Evolutionary conservation across 2,329 filamentous ascomycete genomes (phyloP).

Genomic region (Venturiaceae sp.): DNA sequence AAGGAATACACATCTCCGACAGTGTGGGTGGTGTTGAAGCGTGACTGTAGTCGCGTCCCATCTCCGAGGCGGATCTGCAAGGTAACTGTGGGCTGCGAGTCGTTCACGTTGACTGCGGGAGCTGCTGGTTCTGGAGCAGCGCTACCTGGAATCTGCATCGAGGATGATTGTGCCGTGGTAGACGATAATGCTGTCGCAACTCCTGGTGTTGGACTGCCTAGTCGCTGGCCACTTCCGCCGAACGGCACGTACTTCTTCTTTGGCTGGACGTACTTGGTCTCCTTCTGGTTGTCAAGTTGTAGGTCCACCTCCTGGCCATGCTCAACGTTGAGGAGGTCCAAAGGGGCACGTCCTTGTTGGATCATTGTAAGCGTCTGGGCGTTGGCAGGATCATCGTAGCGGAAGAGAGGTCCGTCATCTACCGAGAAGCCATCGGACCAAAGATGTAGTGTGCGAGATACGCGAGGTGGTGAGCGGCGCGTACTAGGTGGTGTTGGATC

Average conservation of each 20-base stretch:
- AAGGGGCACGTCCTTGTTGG: slow-evolving; percentile 62
- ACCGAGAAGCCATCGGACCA: slow-evolving; percentile 83
- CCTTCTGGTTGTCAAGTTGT: slow-evolving; percentile 62
- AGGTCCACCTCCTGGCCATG: slow-evolving; percentile 70
- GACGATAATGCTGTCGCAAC: slow-evolving; percentile 21
- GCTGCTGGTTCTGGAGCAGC: slow-evolving; percentile 32
- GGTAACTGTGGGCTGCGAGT: slow-evolving; percentile 56
- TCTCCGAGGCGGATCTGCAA: slow-evolving; percentile 72
- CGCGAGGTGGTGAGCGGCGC: slow-evolving; percentile 34
- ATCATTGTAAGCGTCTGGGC: slow-evolving; percentile 65
- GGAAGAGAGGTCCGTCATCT: slow-evolving; percentile 67
- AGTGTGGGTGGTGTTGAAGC: slow-evolving; percentile 74
- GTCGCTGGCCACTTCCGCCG: slow-evolving; percentile 57
- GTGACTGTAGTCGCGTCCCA: slow-evolving; percentile 64
- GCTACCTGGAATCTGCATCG: slow-evolving; percentile 50
- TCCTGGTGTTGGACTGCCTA: slow-evolving; percentile 70
- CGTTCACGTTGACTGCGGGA: slow-evolving; percentile 44
- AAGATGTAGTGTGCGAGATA: slow-evolving; percentile 63
- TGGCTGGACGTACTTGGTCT: slow-evolving; percentile 62
- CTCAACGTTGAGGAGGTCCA: slow-evolving; percentile 68
- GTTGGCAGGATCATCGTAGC: slow-evolving; percentile 72
- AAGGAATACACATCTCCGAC: slow-evolving; percentile 71
- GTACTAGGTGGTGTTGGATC: slow-evolving; percentile 37
- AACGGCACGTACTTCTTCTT: slow-evolving; percentile 74
- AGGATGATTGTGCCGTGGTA: slow-evolving; percentile 18